Percentiles rank a stretch among this genome's conserved stretches.
These are phyloP conservation scores for Kwoniella botswanensis DNA, from an alignment of 768 basidiomycete genomes.

Conservation along the genomic window DNA sequence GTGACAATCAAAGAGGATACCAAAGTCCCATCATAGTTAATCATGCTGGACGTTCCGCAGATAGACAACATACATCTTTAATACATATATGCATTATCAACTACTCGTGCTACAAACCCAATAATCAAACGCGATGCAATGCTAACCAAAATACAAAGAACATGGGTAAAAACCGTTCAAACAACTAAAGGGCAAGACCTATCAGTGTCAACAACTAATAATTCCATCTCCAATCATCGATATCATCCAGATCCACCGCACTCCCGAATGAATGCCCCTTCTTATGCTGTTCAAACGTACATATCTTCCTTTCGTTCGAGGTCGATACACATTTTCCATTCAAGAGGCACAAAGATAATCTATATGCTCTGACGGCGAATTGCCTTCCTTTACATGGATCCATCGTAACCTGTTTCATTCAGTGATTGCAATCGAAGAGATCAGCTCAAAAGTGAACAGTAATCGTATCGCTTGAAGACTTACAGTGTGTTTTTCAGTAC, in stretches of 20 bases:
- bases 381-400: constrained; percentile 31
- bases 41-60: neutral
- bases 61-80: constrained; percentile 10
- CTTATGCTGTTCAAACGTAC: constrained; percentile 37
- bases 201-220: neutral
- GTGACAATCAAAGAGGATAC: constrained; percentile 6
- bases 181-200: too few species aligned
- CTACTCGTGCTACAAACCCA: constrained; percentile 6
- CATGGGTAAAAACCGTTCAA: too few species aligned
- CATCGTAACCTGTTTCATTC: constrained; percentile 24
- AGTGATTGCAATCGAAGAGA: neutral
- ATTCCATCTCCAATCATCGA: constrained; percentile 45
- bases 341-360: constrained; percentile 35
- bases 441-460: neutral
- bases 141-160: neutral
- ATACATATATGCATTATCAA: constrained; percentile 9
- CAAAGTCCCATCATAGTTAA: constrained; percentile 1
- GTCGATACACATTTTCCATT: constrained; percentile 37
- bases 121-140: neutral
- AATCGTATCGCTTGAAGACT: neutral
- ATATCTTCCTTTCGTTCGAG: constrained; percentile 36
- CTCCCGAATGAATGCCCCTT: constrained; percentile 37
- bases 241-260: constrained; percentile 39
- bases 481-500: constrained; percentile 23
- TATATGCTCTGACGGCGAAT: constrained; percentile 41